Conservation (phyloP, 768 basidiomycete species). For the Pleurotus ostreatus region DNA sequence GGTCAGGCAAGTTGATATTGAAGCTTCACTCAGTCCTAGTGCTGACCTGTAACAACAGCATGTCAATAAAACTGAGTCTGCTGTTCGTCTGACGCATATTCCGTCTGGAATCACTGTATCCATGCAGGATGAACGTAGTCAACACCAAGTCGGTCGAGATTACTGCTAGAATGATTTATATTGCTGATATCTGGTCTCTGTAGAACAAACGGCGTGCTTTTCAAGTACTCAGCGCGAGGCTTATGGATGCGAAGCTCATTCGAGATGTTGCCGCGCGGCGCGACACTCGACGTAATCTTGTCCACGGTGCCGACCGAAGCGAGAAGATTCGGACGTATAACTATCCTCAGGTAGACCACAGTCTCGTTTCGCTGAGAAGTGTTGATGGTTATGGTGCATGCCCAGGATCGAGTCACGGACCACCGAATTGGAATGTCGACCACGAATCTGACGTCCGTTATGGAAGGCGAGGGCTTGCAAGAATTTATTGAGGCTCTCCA, state of each 20-base stretch:
- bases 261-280: slow-evolving; percentile 70
- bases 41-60: slow-evolving; percentile 46
- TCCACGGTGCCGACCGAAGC: slow-evolving; percentile 80
- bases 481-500: slow-evolving; percentile 55
- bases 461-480: slow-evolving; percentile 63
- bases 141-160: slow-evolving; percentile 67
- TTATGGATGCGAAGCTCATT: slow-evolving; percentile 76
- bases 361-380: neutral
- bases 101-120: slow-evolving; percentile 94
- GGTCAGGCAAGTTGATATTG: slow-evolving; percentile 62
- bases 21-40: neutral
- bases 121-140: slow-evolving; percentile 97
- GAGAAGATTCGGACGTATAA: slow-evolving; percentile 98
- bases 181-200: neutral
- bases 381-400: neutral
- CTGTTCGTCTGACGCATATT: slow-evolving; percentile 88
- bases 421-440: slow-evolving; percentile 81
- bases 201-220: slow-evolving; percentile 94
- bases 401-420: slow-evolving; percentile 87
- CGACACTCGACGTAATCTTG: slow-evolving; percentile 64
- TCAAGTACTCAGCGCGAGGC: slow-evolving; percentile 79
- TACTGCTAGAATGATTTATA: neutral
- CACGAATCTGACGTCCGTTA: slow-evolving; percentile 58
- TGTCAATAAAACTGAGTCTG: slow-evolving; percentile 98
- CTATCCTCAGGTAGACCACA: slow-evolving; percentile 67